A percentile compares a stretch with the other conserved stretches of the same genome.
phyloP scores from a whole-genome alignment of 2,329 filamentous ascomycete genomes.

The Fusarium compactum region DNA sequence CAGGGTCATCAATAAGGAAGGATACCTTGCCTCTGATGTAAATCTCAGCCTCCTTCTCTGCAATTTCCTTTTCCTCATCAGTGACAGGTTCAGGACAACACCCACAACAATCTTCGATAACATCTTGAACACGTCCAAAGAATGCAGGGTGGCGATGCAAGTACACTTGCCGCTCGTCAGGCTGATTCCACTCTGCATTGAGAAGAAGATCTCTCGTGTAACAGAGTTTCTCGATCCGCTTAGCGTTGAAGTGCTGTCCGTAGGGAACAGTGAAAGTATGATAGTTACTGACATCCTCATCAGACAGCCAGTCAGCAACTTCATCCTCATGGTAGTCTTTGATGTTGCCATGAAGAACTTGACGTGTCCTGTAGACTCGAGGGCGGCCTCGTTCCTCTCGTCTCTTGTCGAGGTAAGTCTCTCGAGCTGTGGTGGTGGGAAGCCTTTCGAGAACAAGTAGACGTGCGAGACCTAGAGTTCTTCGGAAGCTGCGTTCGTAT shows the following conservation, averaged over 20 bases:
- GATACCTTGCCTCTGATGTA: slow-evolving; percentile 80
- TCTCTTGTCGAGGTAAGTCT: slow-evolving; percentile 77
- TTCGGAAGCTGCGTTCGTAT: slow-evolving; percentile 82
- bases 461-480: slow-evolving; percentile 81
- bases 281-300: slow-evolving; percentile 82
- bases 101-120: slow-evolving; percentile 85
- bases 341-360: slow-evolving; percentile 72
- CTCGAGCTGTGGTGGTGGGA: slow-evolving; percentile 75
- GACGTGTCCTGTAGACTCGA: slow-evolving; percentile 55
- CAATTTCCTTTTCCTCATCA: slow-evolving; percentile 76
- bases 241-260: slow-evolving; percentile 70
- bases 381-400: slow-evolving; percentile 80
- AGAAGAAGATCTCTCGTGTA: slow-evolving; percentile 85
- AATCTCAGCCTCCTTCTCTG: slow-evolving; percentile 78
- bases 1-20: slow-evolving; percentile 85
- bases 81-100: slow-evolving; percentile 78
- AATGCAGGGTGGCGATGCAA: slow-evolving; percentile 89
- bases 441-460: slow-evolving; percentile 84
- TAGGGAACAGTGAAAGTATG: slow-evolving; percentile 81
- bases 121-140: slow-evolving; percentile 80
- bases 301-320: slow-evolving; percentile 83
- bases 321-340: slow-evolving; percentile 84
- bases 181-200: slow-evolving; percentile 88
- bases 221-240: slow-evolving; percentile 83
- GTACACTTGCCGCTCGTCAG: slow-evolving; percentile 78